Conservation (phyloP, 441 rosid genomes). For the Pelargonium myrrhifolium region DNA sequence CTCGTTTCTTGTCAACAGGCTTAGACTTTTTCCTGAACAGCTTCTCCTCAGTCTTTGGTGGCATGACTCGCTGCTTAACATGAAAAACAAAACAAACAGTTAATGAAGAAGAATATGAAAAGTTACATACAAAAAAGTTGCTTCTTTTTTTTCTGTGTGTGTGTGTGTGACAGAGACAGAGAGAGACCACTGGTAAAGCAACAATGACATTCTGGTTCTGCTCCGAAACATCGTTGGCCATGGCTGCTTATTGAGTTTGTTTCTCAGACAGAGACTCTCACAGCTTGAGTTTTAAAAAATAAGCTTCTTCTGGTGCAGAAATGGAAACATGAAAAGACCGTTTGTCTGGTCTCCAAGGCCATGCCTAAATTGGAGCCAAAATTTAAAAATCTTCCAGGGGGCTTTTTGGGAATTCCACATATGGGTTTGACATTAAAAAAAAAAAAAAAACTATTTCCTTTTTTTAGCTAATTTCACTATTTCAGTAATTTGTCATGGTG, state of each 20-base stretch:
- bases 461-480: too few species aligned
- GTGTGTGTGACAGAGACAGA: background rate
- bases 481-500: too few species aligned
- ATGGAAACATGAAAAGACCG: constrained; percentile 4
- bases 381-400: background rate
- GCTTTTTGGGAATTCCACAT: background rate
- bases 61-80: background rate
- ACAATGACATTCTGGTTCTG: background rate
- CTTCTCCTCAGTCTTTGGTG: background rate
- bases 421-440: too few species aligned
- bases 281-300: background rate
- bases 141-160: too few species aligned
- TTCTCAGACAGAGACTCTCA: background rate
- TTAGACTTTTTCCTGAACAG: constrained; percentile 1
- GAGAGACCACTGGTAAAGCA: background rate
- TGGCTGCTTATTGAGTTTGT: background rate
- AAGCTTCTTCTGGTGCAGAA: background rate
- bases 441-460: too few species aligned
- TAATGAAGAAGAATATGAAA: background rate
- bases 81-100: background rate
- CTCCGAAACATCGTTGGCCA: background rate
- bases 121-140: too few species aligned
- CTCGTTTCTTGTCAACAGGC: background rate
- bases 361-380: background rate
- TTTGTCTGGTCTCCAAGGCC: background rate